phyloP scores from a whole-genome alignment of 306 rosid genomes.

The Aeschynomene evenia region DNA sequence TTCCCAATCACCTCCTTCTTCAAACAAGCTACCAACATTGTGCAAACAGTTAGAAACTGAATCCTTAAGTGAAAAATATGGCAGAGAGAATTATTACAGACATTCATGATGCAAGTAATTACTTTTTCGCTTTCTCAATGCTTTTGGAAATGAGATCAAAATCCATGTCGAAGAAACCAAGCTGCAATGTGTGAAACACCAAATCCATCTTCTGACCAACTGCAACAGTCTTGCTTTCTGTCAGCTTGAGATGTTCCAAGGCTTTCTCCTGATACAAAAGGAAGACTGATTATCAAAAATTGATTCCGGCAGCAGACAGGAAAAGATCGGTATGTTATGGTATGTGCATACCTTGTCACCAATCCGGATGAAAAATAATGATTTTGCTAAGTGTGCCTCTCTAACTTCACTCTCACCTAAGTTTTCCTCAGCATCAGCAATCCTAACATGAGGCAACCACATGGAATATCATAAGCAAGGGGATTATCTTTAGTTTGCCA shows the following conservation, averaged over 20 bases:
- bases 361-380: conserved; percentile 81
- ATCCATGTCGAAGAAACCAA: conserved; percentile 94
- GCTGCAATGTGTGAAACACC: conserved; percentile 85
- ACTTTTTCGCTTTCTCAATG: conserved; percentile 92
- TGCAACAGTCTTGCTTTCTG: conserved; percentile 94
- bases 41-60: conserved; percentile 36
- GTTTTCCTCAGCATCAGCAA: conserved; percentile 97
- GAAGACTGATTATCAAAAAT: conserved; percentile 18
- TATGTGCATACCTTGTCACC: conserved; percentile 74
- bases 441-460: conserved; percentile 51
- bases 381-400: conserved; percentile 96
- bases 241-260: conserved; percentile 86
- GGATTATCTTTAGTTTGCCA: conserved; percentile 22
- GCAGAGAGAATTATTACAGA: neutral
- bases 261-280: conserved; percentile 69
- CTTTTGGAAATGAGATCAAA: conserved; percentile 94
- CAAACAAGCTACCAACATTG: conserved; percentile 72
- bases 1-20: conserved; percentile 99
- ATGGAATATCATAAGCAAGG: conserved; percentile 10
- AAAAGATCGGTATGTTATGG: conserved; percentile 9
- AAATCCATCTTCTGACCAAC: conserved; percentile 99
- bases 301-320: conserved; percentile 10
- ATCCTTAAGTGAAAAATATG: conserved; percentile 3
- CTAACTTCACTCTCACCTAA: conserved; percentile 99
- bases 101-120: conserved; percentile 1